Evolutionary conservation across 176 grass and related monocot genomes (phyloP).

Genomic region (Cenchrus fungigraminus): DNA sequence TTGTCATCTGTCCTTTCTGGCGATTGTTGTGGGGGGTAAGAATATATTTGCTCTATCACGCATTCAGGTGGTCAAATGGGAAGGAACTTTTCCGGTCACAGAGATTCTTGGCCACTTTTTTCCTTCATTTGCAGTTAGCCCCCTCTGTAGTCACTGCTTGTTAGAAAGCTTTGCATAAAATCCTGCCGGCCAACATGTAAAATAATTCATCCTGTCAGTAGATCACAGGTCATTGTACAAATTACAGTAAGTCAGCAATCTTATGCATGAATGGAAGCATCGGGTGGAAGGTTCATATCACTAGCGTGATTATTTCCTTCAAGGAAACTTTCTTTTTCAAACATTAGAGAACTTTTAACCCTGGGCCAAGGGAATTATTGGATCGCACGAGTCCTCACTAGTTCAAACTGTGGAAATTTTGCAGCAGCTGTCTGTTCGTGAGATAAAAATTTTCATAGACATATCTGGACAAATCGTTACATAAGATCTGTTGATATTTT

Average conservation of each 20-base stretch:
- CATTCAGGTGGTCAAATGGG: constrained; percentile 52
- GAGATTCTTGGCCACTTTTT: neutral
- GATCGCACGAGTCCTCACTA: neutral
- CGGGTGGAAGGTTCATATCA: constrained; percentile 47
- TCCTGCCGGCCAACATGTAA: constrained; percentile 1
- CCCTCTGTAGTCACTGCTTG: neutral
- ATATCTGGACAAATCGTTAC: constrained; percentile 34
- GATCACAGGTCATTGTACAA: constrained; percentile 34
- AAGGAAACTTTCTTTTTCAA: constrained; percentile 22
- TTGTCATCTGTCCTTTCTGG: constrained; percentile 35
- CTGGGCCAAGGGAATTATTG: neutral
- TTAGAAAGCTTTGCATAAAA: constrained; percentile 8
- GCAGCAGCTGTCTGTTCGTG: constrained; percentile 2
- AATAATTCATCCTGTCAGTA: constrained; percentile 23
- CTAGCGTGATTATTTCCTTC: constrained; percentile 24
- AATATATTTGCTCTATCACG: constrained; percentile 33
- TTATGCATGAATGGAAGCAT: constrained; percentile 9
- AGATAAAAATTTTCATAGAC: constrained; percentile 13
- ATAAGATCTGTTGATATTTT: constrained; percentile 32
- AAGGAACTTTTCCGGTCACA: constrained; percentile 33
- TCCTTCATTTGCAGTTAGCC: constrained; percentile 4
- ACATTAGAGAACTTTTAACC: neutral
- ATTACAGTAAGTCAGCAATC: constrained; percentile 17
- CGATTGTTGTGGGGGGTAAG: constrained; percentile 30
- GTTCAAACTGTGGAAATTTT: constrained; percentile 30